Conservation (phyloP, 345 rosid genomes). For the Bruguiera gymnorhiza region DNA sequence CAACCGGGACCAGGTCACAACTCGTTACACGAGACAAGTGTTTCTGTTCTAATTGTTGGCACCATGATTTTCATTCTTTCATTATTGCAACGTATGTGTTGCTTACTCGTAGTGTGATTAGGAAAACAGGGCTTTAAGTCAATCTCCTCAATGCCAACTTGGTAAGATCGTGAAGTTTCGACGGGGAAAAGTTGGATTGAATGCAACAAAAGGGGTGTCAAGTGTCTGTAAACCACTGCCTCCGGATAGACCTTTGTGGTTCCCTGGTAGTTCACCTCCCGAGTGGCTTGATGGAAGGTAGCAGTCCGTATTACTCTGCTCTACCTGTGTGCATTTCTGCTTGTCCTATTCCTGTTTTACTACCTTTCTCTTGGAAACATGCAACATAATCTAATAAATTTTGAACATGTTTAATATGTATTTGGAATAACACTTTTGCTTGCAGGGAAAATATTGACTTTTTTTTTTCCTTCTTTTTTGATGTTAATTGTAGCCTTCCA, state of each 20-base stretch:
- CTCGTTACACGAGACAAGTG: not conserved
- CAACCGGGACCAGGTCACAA: conserved; percentile 21
- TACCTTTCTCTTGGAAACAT: not conserved
- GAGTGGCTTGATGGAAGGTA: conserved; percentile 95
- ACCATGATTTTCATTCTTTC: not conserved
- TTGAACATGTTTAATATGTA: not conserved
- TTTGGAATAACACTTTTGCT: not conserved
- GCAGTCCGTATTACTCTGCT: not conserved
- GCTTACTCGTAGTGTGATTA: not conserved
- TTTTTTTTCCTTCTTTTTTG: not conserved
- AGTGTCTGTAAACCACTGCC: conserved; percentile 89
- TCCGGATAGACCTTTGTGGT: conserved; percentile 94
- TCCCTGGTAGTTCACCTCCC: conserved; percentile 86
- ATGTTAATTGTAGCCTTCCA: conserved; percentile 54
- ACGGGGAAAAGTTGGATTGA: conserved; percentile 16
- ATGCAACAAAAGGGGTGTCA: conserved; percentile 77
- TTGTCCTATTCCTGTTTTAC: not conserved
- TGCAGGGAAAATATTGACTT: conserved; percentile 8
- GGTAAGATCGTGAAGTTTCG: conserved; percentile 13
- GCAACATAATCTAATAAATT: not conserved
- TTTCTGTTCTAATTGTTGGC: not conserved
- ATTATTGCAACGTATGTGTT: not conserved
- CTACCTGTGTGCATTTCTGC: not conserved
- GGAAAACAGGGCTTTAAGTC: conserved; percentile 20
- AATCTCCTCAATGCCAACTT: not conserved